Base-by-base conservation (phyloP, 2,329 filamentous ascomycete genomes). In the Trichophyton simii region DNA sequence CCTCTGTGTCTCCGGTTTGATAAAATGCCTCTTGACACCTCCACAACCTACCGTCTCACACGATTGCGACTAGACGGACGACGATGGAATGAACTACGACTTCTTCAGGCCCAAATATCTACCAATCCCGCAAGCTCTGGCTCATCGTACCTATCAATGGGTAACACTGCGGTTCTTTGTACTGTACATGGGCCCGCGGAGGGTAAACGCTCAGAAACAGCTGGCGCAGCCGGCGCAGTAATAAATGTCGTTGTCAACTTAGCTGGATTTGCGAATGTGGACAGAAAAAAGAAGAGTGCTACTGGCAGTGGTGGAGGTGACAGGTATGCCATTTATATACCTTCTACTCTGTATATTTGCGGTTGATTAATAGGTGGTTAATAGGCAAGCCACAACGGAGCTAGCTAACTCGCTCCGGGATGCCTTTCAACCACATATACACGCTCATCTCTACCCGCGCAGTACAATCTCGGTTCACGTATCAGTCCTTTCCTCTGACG, bases 161-260 rank as follows among this genome's bases (percentile, higher is more conserved):
- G 94, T 68, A 95, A 97, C 76, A 99, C 94, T 22, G 94, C 96
- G 72, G 87, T 99, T 67, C 89, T 97, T 76, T 96, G 92, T 76
- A 90, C 91, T 25, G 86, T 99, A 57, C 85, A 86, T 1, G 94
- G 94, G 0, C 94, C 94, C 0, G 84, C 83, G 42, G 94, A 99
- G 75, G 81, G 82, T 58, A 75, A 81, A 67, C 73, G 78, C 63
- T 71, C 75, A 34, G 74, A 81, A 62, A 75, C 77, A 8, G 75
- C 78, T 13, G 76, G 73, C 60, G 77, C 75, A 57, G 75, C 72
- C 22, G 82, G 81, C 22, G 88, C 87, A 3, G 83, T 85, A 59
- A 83, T 97, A 11, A 82, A 84, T 25, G 91, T 96, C 22, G 89
- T 89, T 69, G 87, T 97, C 62, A 86, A 87, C 6, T 80, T 96